Evolutionary conservation across 169 alveolate genomes (phyloP).

Genomic region (Cystoisospora suis): DNA sequence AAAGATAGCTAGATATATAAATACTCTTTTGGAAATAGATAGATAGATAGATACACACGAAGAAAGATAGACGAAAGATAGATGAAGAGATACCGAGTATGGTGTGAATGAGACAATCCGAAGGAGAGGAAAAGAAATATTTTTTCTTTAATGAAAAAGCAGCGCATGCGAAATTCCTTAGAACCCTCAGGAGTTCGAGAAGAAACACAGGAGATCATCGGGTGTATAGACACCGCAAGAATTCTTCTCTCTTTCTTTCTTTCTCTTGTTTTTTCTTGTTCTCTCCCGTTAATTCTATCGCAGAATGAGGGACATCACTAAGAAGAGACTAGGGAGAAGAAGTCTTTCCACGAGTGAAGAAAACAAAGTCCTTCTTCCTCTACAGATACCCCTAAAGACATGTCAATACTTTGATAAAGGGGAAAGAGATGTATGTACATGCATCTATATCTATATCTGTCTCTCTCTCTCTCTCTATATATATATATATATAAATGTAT

Average conservation of each 20-base stretch:
- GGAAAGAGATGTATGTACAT: background rate
- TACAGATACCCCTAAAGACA: background rate
- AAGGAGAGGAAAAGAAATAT: too few species aligned
- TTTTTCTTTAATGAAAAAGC: too few species aligned
- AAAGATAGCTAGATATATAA: too few species aligned
- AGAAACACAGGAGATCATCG: background rate
- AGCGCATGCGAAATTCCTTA: too few species aligned
- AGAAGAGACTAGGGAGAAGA: background rate
- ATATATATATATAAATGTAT: too few species aligned
- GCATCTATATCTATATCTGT: background rate
- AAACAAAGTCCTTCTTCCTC: background rate
- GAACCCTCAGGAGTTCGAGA: background rate
- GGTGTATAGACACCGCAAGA: background rate
- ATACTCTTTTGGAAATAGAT: too few species aligned
- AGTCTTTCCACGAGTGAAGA: too few species aligned
- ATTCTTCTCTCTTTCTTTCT: background rate
- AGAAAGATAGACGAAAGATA: too few species aligned
- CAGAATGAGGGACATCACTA: background rate
- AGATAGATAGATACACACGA: too few species aligned
- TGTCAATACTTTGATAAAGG: background rate
- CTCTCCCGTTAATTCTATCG: background rate
- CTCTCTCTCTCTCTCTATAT: background rate
- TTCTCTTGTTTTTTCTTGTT: background rate
- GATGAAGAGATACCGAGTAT: too few species aligned
- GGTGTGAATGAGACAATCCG: too few species aligned